These are phyloP conservation scores for Debaryomyces fabryi DNA, from an alignment of 1,139 yeast species.

Conservation along the genomic window DNA sequence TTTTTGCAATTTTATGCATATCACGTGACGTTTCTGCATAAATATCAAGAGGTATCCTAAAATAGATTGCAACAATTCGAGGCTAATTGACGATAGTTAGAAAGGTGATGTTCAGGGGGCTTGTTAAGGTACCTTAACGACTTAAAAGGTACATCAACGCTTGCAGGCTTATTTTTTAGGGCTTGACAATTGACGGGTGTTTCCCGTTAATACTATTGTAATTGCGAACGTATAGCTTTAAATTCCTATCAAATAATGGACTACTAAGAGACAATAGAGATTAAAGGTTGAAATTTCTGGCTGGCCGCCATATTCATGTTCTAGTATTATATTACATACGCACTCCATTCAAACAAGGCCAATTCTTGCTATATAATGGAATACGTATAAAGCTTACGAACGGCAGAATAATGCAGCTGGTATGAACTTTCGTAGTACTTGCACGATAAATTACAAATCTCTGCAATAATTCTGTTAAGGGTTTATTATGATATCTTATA, in stretches of 20 bases:
- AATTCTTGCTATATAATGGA: not conserved
- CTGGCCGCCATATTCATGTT: not conserved
- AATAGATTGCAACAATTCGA: conserved; percentile 1
- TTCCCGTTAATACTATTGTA: not conserved
- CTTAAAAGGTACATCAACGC: not conserved
- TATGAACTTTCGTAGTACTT: too few species aligned
- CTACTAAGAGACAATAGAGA: not conserved
- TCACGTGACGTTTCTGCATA: conserved; percentile 1
- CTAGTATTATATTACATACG: not conserved
- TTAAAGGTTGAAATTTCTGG: not conserved
- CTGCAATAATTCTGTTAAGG: too few species aligned
- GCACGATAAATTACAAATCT: too few species aligned
- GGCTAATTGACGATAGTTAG: not conserved
- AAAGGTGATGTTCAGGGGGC: not conserved
- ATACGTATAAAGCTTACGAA: too few species aligned
- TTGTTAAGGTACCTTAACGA: not conserved
- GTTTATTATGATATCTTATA: too few species aligned
- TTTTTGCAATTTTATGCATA: conserved; percentile 1
- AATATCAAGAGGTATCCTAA: not conserved
- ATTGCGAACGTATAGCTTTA: not conserved
- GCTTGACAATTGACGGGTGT: not conserved
- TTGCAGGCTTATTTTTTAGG: not conserved
- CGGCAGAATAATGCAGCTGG: too few species aligned
- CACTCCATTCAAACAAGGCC: not conserved
- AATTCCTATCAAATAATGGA: not conserved